A percentile compares a stretch with the other conserved stretches of the same genome.
Conservation (phyloP, 164 flowering plant genomes). For the Annona squamosa region DNA sequence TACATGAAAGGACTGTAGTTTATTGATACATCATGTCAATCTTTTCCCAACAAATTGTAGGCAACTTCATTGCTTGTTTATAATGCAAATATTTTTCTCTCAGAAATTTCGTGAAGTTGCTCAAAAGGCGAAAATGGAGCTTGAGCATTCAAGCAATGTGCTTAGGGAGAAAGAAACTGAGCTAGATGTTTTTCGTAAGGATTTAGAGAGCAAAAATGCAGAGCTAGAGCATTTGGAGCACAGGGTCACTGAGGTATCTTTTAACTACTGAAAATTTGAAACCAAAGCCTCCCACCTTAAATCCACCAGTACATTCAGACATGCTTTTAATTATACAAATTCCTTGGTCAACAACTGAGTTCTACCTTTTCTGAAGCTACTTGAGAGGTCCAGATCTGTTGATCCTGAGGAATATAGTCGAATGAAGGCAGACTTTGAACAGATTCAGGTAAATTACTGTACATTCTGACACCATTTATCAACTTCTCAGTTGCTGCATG, state of each 20-base stretch:
- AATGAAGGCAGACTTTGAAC: constrained; percentile 42
- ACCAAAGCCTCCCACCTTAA: too few relatives aligned
- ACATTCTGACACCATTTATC: too few relatives aligned
- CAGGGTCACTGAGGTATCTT: constrained; percentile 52
- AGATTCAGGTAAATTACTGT: constrained; percentile 43
- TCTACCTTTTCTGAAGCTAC: constrained; percentile 33
- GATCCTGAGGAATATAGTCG: constrained; percentile 60
- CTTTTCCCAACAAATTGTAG: not conserved
- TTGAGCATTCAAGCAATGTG: constrained; percentile 34
- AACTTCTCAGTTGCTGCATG: too few relatives aligned
- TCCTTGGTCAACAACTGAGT: constrained; percentile 7
- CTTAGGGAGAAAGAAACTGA: constrained; percentile 49
- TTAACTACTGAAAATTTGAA: not conserved
- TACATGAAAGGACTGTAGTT: not conserved
- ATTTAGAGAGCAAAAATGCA: constrained; percentile 36
- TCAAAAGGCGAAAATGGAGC: constrained; percentile 38
- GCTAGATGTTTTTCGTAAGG: constrained; percentile 49
- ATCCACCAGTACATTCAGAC: too few relatives aligned
- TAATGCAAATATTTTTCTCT: not conserved
- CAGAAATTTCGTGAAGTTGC: constrained; percentile 73
- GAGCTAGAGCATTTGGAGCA: constrained; percentile 50
- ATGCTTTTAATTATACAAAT: not conserved
- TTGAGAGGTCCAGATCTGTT: constrained; percentile 45
- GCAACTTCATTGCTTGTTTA: not conserved
- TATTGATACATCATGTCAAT: not conserved